phyloP scores from a whole-genome alignment of 78 protist species.

The Guillardia theta region DNA sequence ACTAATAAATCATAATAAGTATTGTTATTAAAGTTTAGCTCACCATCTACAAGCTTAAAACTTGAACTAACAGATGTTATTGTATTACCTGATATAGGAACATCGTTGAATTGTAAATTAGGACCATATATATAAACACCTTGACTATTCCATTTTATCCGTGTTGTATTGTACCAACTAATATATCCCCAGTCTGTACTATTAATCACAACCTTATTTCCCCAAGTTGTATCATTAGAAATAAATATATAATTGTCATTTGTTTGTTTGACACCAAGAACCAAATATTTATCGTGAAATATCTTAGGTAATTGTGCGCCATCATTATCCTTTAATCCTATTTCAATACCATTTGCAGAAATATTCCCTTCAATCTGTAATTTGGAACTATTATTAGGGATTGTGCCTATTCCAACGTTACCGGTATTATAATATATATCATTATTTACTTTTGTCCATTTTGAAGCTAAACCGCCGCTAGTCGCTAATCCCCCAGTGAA shows the following conservation, averaged over 20 bases:
- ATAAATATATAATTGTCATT: background rate
- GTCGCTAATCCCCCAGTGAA: no score
- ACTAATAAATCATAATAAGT: no score
- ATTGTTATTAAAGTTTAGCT: no score
- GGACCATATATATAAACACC: no score
- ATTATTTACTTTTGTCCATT: no score
- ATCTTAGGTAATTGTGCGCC: background rate
- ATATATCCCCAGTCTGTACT: background rate
- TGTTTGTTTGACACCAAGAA: background rate
- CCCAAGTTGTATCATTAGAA: background rate
- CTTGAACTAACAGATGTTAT: no score
- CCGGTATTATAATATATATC: background rate
- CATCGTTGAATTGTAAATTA: no score
- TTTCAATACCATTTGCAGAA: background rate
- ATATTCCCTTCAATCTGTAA: background rate
- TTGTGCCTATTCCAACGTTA: background rate
- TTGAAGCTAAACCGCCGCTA: no score
- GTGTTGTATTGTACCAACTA: no score
- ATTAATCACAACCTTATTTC: background rate
- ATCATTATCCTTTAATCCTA: background rate
- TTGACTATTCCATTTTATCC: no score
- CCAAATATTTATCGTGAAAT: background rate
- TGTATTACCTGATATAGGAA: no score
- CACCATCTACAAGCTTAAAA: no score
- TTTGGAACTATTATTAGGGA: background rate